These are phyloP conservation scores for Aspergillus texensis DNA, from an alignment of 2,329 filamentous ascomycete genomes.

Conservation along the genomic window DNA sequence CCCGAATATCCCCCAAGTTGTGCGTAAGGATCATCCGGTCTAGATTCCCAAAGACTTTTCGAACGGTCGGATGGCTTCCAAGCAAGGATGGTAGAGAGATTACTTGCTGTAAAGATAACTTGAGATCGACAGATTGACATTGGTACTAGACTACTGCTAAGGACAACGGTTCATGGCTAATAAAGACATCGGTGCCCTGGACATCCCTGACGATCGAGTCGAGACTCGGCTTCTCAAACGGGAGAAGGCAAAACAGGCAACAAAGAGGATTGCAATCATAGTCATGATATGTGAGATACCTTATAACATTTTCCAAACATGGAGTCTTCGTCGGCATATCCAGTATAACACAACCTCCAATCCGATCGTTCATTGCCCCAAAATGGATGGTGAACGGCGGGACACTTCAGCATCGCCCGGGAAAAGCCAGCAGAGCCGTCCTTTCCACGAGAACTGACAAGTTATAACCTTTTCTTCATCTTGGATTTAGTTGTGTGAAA, in stretches of 20 bases:
- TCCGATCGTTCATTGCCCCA: conserved; percentile 38
- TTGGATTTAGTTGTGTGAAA: conserved; percentile 47
- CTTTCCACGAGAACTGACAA: conserved; percentile 41
- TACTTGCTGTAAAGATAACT: neutral
- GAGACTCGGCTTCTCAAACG: neutral
- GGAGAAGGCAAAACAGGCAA: neutral
- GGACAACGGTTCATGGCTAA: neutral
- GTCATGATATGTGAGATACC: neutral
- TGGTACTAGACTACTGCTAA: neutral
- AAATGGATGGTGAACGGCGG: conserved; percentile 39
- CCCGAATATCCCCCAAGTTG: neutral
- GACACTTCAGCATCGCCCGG: conserved; percentile 44
- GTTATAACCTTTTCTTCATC: conserved; percentile 41
- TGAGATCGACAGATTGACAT: neutral
- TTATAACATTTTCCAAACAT: neutral
- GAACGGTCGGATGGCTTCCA: too few relatives aligned
- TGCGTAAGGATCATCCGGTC: neutral
- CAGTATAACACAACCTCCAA: conserved; percentile 35
- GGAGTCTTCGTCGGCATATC: neutral
- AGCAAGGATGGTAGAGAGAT: neutral
- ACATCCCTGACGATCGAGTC: neutral
- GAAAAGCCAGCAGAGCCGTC: conserved; percentile 29
- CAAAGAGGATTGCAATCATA: neutral
- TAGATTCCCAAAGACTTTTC: neutral
- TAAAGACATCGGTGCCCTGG: neutral